Conservation (phyloP, 108 stramenopile species). For the Cyclotella choctawhatcheeana region DNA sequence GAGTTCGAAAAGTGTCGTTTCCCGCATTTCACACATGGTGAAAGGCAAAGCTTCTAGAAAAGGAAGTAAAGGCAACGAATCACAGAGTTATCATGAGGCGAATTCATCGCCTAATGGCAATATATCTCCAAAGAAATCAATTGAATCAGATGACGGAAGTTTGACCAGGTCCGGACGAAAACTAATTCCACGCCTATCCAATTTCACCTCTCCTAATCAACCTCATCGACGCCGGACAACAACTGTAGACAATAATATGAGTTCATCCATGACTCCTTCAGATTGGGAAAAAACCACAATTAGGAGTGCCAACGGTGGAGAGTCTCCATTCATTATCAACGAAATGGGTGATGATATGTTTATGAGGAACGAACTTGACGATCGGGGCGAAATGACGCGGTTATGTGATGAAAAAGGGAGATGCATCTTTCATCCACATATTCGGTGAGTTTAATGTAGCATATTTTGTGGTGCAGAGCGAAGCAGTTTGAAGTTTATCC, state of each 20-base stretch:
- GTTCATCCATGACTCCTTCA: conserved; percentile 13
- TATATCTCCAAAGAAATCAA: conserved; percentile 15
- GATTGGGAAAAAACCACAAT: conserved; percentile 14
- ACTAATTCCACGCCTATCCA: conserved; percentile 10
- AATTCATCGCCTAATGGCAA: conserved; percentile 5
- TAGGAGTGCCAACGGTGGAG: neutral
- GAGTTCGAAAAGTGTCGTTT: conserved; percentile 23
- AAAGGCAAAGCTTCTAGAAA: neutral
- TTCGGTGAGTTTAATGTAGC: conserved; percentile 13
- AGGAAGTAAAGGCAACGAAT: neutral
- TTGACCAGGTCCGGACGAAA: neutral
- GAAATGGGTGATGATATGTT: conserved; percentile 11
- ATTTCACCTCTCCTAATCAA: conserved; percentile 2
- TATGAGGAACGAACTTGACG: conserved; percentile 19
- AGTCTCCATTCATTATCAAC: conserved; percentile 1
- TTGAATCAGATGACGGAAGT: conserved; percentile 19
- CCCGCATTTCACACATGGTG: conserved; percentile 11
- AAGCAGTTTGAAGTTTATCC: no score
- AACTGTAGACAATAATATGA: conserved; percentile 1
- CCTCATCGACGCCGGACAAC: conserved; percentile 4
- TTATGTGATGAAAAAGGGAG: conserved; percentile 39
- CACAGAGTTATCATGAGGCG: neutral
- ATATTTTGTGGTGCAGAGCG: neutral
- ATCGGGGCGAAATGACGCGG: conserved; percentile 32
- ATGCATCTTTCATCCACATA: conserved; percentile 42